These are phyloP conservation scores for Breynia disticha DNA, from an alignment of 441 rosid genomes.

Conservation along the genomic window DNA sequence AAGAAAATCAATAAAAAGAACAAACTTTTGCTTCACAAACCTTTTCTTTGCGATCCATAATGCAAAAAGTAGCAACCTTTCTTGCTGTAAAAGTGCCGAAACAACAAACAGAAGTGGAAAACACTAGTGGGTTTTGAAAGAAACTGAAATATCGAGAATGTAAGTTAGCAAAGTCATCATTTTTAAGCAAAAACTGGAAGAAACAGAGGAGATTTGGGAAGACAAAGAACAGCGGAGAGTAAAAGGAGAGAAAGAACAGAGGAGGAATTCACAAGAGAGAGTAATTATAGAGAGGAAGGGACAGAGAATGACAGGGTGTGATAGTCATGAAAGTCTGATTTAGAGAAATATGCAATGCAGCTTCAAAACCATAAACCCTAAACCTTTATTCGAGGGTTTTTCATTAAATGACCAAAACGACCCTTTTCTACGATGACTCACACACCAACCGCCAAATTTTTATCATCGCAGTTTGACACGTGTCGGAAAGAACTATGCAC, in stretches of 20 bases:
- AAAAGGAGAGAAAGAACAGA: background rate
- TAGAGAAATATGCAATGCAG: background rate
- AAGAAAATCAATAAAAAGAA: background rate
- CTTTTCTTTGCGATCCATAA: constrained; percentile 16
- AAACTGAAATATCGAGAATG: background rate
- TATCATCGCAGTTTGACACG: constrained; percentile 20
- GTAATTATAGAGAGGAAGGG: background rate
- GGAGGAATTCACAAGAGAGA: background rate
- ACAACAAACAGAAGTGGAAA: background rate
- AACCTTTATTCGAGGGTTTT: background rate
- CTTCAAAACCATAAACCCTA: constrained; percentile 24
- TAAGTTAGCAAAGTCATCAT: background rate
- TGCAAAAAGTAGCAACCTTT: constrained; percentile 3
- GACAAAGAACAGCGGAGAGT: background rate
- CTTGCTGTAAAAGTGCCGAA: background rate
- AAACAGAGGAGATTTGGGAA: background rate
- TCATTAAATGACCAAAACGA: constrained; percentile 18
- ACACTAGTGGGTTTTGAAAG: background rate
- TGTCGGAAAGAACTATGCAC: constrained; percentile 32
- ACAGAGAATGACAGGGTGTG: background rate
- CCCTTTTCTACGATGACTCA: constrained; percentile 11
- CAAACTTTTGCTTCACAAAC: constrained; percentile 1
- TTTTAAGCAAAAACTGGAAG: background rate
- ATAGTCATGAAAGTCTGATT: no score
- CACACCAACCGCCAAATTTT: constrained; percentile 34